Evolutionary conservation across 2,329 filamentous ascomycete species (phyloP), one percentile per base, ranked within the genome.

Genomic region (Aspergillus latus): DNA sequence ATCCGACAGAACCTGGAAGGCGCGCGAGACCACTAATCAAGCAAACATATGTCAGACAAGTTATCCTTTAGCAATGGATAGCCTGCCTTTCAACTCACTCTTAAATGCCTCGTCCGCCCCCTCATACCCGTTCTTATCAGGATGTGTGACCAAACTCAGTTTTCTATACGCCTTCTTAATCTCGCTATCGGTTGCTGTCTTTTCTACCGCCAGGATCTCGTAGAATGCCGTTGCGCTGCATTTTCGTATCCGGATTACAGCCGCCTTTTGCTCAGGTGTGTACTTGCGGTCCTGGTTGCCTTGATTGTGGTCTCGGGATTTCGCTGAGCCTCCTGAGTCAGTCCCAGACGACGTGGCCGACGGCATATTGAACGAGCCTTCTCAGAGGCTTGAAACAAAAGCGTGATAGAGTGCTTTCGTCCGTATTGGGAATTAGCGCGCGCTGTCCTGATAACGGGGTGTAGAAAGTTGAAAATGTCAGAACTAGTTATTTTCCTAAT

Each of bases 111-210:
- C 94, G 72, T 97, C 94, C 54, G 94, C 93, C 58, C 95, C 86
- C 37, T 93, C 88, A 73, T 97, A 92, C 49, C 92, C 92, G 81
- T 99, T 99, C 81, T 99, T 99, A 80, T 99, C 94, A 61, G 94
- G 94, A 80, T 99, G 94, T 58, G 94, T 99, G 69, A 97, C 82
- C 68, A 99, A 79, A 71, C 89, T 94, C 72, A 95, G 83, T 78
- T 96, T 97, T 69, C 93, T 85, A 77, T 99, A 99, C 5, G 94
- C 93, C 80, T 97, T 97, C 76, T 97, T 99, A 72, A 99, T 92
- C 68, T 97, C 93, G 60, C 81, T 75, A 65, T 97, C 93, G 48
- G 85, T 85, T 49, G 79, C 76, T 60, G 88, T 86, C 61, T 80
- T 80, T 65, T 88, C 83, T 48, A 97, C 76, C 21, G 86, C 87